Conservation (phyloP, 805 yeast genomes). For the Wickerhamiella kurtzmanii region DNA sequence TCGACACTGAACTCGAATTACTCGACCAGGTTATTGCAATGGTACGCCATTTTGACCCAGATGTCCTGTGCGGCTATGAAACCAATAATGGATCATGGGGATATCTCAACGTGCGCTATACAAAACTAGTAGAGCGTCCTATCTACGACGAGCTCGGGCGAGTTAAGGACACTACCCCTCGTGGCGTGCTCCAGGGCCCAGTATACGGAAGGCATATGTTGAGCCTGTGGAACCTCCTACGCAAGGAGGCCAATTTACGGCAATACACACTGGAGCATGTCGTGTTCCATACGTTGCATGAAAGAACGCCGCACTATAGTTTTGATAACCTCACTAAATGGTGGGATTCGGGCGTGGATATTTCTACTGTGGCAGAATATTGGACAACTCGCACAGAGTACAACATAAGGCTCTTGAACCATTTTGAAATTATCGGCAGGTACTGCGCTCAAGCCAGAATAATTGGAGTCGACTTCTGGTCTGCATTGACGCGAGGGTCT, state of each 20-base stretch:
- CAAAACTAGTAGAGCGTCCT: slow-evolving; percentile 2
- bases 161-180: slow-evolving; percentile 1
- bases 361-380: slow-evolving; percentile 33
- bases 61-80: slow-evolving; percentile 76
- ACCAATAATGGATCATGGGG: slow-evolving; percentile 82
- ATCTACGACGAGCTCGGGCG: slow-evolving; percentile 13
- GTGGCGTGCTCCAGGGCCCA: slow-evolving; percentile 26
- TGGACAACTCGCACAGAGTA: slow-evolving; percentile 33
- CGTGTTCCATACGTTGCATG: slow-evolving; percentile 52
- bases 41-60: slow-evolving; percentile 65
- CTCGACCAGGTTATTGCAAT: slow-evolving; percentile 40
- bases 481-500: slow-evolving; percentile 81
- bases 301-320: slow-evolving; percentile 50
- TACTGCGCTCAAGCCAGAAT: slow-evolving; percentile 74
- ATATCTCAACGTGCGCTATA: slow-evolving; percentile 52
- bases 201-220: slow-evolving; percentile 73
- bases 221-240: slow-evolving; percentile 70
- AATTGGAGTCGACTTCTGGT: slow-evolving; percentile 78
- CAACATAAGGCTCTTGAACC: slow-evolving; percentile 37
- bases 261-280: slow-evolving; percentile 70
- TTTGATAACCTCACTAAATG: slow-evolving; percentile 36
- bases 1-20: slow-evolving; percentile 41
- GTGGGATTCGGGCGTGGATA: slow-evolving; percentile 24
- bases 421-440: slow-evolving; percentile 52
- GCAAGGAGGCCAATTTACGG: slow-evolving; percentile 47